Percentiles rank a stretch among this genome's conserved stretches.
phyloP scores from a whole-genome alignment of 2,329 filamentous ascomycete genomes.

The Pseudopithomyces maydicus region DNA sequence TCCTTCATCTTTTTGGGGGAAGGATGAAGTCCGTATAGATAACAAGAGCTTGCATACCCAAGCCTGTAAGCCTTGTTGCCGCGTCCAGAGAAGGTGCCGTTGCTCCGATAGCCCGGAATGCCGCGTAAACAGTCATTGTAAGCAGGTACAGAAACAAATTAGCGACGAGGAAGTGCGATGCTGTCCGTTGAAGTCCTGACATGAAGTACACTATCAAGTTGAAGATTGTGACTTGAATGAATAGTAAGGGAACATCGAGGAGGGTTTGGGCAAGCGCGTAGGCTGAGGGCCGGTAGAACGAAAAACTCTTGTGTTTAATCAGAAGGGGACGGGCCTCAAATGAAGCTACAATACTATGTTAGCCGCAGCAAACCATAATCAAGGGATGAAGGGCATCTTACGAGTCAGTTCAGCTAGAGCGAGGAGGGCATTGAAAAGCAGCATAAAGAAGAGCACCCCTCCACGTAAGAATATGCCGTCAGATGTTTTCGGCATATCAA shows the following conservation, averaged over 20 bases:
- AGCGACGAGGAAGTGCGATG: slow-evolving; percentile 67
- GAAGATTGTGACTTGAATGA: slow-evolving; percentile 65
- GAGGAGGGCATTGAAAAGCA: slow-evolving; percentile 67
- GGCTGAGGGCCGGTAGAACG: slow-evolving; percentile 69
- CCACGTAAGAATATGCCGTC: slow-evolving; percentile 64
- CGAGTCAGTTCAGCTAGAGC: slow-evolving; percentile 64
- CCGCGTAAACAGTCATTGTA: slow-evolving; percentile 51
- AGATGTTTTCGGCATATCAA: slow-evolving; percentile 57
- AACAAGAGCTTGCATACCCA: slow-evolving; percentile 47
- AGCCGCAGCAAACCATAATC: not conserved
- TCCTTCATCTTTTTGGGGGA: slow-evolving; percentile 43
- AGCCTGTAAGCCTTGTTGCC: slow-evolving; percentile 47
- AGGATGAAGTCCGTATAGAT: slow-evolving; percentile 49
- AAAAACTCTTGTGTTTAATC: slow-evolving; percentile 72
- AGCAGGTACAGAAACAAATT: slow-evolving; percentile 67
- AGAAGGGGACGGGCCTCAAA: slow-evolving; percentile 69
- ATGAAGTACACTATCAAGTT: slow-evolving; percentile 68
- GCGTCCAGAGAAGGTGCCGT: slow-evolving; percentile 42
- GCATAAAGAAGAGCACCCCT: slow-evolving; percentile 65
- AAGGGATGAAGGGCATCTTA: not conserved
- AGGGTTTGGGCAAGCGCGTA: slow-evolving; percentile 64
- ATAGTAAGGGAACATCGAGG: slow-evolving; percentile 61
- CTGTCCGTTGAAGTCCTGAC: slow-evolving; percentile 59
- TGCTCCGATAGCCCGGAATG: slow-evolving; percentile 46
- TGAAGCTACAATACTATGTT: slow-evolving; percentile 59